Evolutionary conservation across 2,329 filamentous ascomycete species (phyloP), one percentile per base, ranked within the genome.

Genomic region (Xylariaceae sp.): DNA sequence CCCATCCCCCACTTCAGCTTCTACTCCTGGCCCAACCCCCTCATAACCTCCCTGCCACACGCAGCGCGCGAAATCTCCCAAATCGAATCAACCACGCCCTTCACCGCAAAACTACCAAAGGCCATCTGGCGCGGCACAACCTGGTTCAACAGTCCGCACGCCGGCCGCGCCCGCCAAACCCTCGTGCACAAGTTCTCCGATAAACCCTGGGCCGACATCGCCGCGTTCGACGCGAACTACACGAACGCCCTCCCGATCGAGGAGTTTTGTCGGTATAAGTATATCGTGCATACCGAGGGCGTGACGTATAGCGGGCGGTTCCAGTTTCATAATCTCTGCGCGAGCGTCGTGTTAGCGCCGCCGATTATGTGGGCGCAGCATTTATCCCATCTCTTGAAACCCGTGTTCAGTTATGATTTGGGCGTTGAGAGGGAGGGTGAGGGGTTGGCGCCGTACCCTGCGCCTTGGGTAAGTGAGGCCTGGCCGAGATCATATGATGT

Each of bases 1-100:
- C 68, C 80, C 3, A 79, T 83, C 72, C 81, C 81, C 58, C 82
- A 80, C 73, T 86, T 81, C 74, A 76, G 75, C 66, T 81, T 78
- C 72, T 84, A 78, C 78, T 76, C 78, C 4, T 83, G 81, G 81
- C 73, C 77, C 18, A 73, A 80, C 51, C 77, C 76, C 56, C 79
- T 79, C 73, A 80, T 78, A 68, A 75, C 74, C 4, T 77, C 77
- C 5, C 66, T 81, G 11, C 62, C 71, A 9, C 71, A 74, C 53
- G 79, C 77, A 0, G 67, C 76, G 0, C 39, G 50, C 0, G 73
- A 73, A 54, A 78, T 80, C 56, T 42, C 70, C 2, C 15, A 11
- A 0, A 64, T 81, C 51, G 79, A 82, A 59, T 51, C 60, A 1
- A 37, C 47, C 2, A 37, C 66, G 3, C 55, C 63, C 4, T 68